These are phyloP conservation scores for Cryptococcus sp. DNA, from an alignment of 1,284 basidiomycete genomes.

Conservation along the genomic window DNA sequence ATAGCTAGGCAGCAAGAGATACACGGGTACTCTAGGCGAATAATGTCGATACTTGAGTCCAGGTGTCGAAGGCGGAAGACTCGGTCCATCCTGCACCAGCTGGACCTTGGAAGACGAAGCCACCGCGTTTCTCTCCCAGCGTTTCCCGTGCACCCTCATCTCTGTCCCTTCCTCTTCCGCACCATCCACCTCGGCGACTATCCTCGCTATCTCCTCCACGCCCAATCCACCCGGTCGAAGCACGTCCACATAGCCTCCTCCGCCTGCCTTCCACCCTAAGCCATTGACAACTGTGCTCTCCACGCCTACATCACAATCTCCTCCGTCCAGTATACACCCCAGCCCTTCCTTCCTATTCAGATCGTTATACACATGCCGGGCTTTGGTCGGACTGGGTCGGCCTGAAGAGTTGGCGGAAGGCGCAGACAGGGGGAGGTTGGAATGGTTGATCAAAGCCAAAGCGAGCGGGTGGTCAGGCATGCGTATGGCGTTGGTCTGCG, in stretches of 20 bases:
- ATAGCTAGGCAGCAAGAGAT: conserved; percentile 58
- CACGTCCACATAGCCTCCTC: conserved; percentile 64
- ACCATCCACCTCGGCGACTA: conserved; percentile 50
- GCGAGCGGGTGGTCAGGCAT: conserved; percentile 94
- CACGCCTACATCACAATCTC: conserved; percentile 78
- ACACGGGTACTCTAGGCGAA: conserved; percentile 78
- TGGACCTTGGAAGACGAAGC: background rate
- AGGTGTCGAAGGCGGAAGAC: conserved; percentile 75
- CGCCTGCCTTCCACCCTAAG: conserved; percentile 54
- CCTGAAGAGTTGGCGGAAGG: conserved; percentile 95
- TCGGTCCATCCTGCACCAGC: background rate
- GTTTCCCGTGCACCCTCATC: conserved; percentile 12
- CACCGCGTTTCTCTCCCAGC: conserved; percentile 4
- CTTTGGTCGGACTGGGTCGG: conserved; percentile 88
- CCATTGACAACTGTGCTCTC: conserved; percentile 97
- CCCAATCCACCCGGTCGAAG: conserved; percentile 89
- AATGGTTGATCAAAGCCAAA: conserved; percentile 73
- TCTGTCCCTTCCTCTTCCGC: conserved; percentile 27
- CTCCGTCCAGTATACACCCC: conserved; percentile 84
- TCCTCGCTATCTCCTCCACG: conserved; percentile 73
- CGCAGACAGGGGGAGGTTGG: conserved; percentile 77
- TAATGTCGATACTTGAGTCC: conserved; percentile 99
- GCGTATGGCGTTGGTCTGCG: conserved; percentile 75
- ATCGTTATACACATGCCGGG: conserved; percentile 77
- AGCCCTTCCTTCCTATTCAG: conserved; percentile 59